These are phyloP conservation scores for Pistacia integerrima DNA, from an alignment of 345 rosid genomes.

Conservation along the genomic window DNA sequence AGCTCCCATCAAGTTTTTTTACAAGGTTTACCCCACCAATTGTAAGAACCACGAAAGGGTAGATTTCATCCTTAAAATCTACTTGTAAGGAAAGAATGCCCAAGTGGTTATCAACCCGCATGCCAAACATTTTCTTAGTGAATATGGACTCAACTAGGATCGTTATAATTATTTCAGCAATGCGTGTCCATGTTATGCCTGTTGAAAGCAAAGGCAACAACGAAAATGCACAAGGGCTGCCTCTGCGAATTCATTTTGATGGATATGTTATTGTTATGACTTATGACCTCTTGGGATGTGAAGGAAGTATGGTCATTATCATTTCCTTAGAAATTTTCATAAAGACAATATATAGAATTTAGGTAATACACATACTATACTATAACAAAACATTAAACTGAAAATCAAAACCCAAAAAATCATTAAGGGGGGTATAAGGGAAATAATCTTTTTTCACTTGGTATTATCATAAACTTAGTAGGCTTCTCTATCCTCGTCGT, in stretches of 20 bases:
- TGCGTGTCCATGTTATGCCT: not conserved
- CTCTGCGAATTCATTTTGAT: conserved; percentile 1
- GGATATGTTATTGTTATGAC: not conserved
- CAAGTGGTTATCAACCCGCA: too few relatives aligned
- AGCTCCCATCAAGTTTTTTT: too few relatives aligned
- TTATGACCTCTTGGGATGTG: conserved; percentile 7
- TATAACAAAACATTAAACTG: conserved; percentile 39
- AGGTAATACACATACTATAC: conserved; percentile 53
- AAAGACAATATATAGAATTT: conserved; percentile 30
- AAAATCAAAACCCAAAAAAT: conserved; percentile 36
- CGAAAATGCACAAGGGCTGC: conserved; percentile 15
- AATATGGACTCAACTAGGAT: too few relatives aligned
- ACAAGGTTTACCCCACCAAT: too few relatives aligned
- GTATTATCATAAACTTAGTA: conserved; percentile 30
- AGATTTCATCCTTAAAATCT: too few relatives aligned
- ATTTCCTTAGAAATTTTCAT: conserved; percentile 40
- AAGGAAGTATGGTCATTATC: conserved; percentile 23
- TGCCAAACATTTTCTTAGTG: too few relatives aligned
- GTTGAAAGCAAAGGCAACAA: conserved; percentile 4
- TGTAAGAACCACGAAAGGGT: too few relatives aligned
- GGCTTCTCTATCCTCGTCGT: conserved; percentile 59
- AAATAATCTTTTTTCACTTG: conserved; percentile 29
- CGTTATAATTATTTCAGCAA: not conserved
- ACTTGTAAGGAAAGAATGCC: too few relatives aligned
- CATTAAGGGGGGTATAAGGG: conserved; percentile 24